Evolutionary conservation across 371 early-diverging fungal species (phyloP).

Genomic region (Funneliformis caledonium): DNA sequence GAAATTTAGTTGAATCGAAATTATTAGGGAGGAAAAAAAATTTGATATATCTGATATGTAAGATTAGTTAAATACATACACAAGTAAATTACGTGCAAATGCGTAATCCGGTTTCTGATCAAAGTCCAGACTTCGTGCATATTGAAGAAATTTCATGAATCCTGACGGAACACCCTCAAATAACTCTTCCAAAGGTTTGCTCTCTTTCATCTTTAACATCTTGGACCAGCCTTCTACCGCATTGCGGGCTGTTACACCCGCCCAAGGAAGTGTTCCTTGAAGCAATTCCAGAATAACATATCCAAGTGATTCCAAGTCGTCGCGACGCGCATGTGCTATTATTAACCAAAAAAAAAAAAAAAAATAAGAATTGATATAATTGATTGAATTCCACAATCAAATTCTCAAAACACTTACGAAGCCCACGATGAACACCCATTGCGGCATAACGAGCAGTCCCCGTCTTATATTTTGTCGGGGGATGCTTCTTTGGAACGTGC

Average conservation of each 20-base stretch:
- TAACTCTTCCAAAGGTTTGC: constrained; percentile 54
- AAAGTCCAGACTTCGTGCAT: constrained; percentile 84
- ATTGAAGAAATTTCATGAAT: constrained; percentile 64
- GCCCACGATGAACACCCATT: constrained; percentile 63
- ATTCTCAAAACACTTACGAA: constrained; percentile 40
- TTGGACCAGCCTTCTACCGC: constrained; percentile 66
- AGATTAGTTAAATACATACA: not conserved
- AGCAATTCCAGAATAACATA: constrained; percentile 64
- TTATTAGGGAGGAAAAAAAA: not conserved
- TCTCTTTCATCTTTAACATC: constrained; percentile 61
- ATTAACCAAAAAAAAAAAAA: not conserved
- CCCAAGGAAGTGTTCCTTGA: constrained; percentile 65
- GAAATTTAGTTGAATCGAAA: not conserved
- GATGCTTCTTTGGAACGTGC: constrained; percentile 25
- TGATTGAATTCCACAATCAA: not conserved
- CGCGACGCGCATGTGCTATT: constrained; percentile 59
- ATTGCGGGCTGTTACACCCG: constrained; percentile 62
- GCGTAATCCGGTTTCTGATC: constrained; percentile 95
- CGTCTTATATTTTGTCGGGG: constrained; percentile 44
- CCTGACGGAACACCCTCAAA: constrained; percentile 61
- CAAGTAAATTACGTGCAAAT: constrained; percentile 53
- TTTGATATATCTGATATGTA: not conserved
- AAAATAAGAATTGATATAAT: not conserved
- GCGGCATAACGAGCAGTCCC: constrained; percentile 72
- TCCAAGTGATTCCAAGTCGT: constrained; percentile 66